A percentile compares a stretch with the other conserved stretches of the same genome.
Evolutionary conservation across 2,329 filamentous ascomycete genomes (phyloP).

Genomic region (Passalora sequoiae): DNA sequence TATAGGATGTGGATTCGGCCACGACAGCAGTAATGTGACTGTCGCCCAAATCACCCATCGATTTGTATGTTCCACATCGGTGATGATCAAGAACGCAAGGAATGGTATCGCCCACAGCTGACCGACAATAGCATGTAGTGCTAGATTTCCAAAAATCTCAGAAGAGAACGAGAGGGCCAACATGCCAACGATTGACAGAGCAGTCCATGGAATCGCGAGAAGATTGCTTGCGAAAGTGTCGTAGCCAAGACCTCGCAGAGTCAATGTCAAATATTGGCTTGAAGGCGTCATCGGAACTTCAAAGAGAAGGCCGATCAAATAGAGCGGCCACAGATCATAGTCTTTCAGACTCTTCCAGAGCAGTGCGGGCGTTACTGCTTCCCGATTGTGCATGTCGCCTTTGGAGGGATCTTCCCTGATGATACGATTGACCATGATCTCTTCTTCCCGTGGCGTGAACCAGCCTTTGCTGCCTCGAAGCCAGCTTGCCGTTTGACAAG

Average conservation of each 20-base stretch:
- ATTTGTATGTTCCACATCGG: conserved; percentile 35
- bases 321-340: conserved; percentile 55
- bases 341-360: conserved; percentile 49
- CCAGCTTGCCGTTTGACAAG: conserved; percentile 57
- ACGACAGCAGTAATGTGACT: conserved; percentile 36
- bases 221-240: conserved; percentile 59
- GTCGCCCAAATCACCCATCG: conserved; percentile 36
- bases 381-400: conserved; percentile 57
- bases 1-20: conserved; percentile 40
- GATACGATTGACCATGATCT: conserved; percentile 61
- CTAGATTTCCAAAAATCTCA: conserved; percentile 47
- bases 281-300: conserved; percentile 48
- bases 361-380: conserved; percentile 46
- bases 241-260: conserved; percentile 38
- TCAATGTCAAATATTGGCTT: conserved; percentile 37
- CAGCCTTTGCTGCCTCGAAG: conserved; percentile 58
- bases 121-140: conserved; percentile 41
- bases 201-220: conserved; percentile 49
- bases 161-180: conserved; percentile 47
- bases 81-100: conserved; percentile 30
- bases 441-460: conserved; percentile 57
- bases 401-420: conserved; percentile 59
- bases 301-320: conserved; percentile 39
- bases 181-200: conserved; percentile 25
- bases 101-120: conserved; percentile 39